phyloP scores from a whole-genome alignment of 1,284 basidiomycete species.

The Puccinia novopanici region DNA sequence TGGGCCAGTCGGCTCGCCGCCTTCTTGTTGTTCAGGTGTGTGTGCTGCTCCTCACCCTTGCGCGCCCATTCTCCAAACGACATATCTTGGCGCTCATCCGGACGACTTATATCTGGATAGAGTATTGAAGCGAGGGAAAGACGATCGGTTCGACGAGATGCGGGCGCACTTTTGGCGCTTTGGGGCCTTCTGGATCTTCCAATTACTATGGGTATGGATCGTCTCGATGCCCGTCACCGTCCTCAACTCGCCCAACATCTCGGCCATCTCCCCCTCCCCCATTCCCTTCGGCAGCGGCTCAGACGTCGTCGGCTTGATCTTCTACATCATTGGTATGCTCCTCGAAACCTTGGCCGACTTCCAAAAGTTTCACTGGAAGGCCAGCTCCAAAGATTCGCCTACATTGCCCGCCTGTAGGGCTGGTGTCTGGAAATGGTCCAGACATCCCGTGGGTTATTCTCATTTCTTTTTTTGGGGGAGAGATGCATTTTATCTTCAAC shows the following conservation, averaged over 20 bases:
- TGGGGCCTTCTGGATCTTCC: slow-evolving; percentile 63
- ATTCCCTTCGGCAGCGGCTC: slow-evolving; percentile 67
- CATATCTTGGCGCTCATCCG: too few relatives aligned
- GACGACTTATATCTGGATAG: slow-evolving; percentile 60
- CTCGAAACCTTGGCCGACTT: slow-evolving; percentile 68
- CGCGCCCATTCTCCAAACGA: too few relatives aligned
- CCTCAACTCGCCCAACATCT: slow-evolving; percentile 70
- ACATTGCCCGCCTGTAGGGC: slow-evolving; percentile 12
- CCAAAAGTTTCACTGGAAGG: slow-evolving; percentile 62
- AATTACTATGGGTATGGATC: slow-evolving; percentile 68
- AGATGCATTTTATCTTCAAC: neutral
- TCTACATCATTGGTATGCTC: slow-evolving; percentile 69
- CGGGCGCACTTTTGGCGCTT: slow-evolving; percentile 70
- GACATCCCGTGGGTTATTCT: slow-evolving; percentile 38
- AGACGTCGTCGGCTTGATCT: slow-evolving; percentile 71
- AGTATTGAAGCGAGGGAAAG: slow-evolving; percentile 69
- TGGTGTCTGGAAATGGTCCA: slow-evolving; percentile 38
- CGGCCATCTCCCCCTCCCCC: slow-evolving; percentile 60
- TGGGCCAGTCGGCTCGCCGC: slow-evolving; percentile 64
- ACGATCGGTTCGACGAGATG: slow-evolving; percentile 70
- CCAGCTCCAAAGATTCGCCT: neutral
- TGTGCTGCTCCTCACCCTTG: neutral
- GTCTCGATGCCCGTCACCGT: slow-evolving; percentile 69
- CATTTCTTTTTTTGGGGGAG: neutral
- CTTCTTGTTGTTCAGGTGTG: slow-evolving; percentile 67